phyloP scores from a whole-genome alignment of 345 rosid genomes.

The Lumnitzera racemosa region DNA sequence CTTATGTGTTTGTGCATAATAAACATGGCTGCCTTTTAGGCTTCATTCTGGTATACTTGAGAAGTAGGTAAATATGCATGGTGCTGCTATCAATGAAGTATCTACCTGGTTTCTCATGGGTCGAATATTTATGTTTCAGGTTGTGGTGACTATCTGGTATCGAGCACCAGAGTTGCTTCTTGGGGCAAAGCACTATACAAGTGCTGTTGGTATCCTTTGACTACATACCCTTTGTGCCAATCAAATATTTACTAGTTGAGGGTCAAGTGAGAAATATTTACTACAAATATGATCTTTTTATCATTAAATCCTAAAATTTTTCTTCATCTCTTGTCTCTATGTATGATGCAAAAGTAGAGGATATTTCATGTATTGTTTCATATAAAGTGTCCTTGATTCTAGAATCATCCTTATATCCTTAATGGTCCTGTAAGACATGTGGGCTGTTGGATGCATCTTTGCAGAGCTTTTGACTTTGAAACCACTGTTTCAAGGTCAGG shows the following conservation, averaged over 20 bases:
- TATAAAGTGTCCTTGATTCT: too few relatives aligned
- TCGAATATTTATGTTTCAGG: conserved; percentile 12
- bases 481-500: conserved; percentile 95
- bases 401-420: conserved; percentile 6
- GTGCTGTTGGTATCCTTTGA: conserved; percentile 58
- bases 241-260: too few relatives aligned
- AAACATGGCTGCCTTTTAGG: conserved; percentile 1
- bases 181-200: conserved; percentile 94
- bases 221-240: not conserved
- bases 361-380: too few relatives aligned
- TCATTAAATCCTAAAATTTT: too few relatives aligned
- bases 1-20: not conserved
- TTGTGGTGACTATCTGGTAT: conserved; percentile 98
- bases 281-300: too few relatives aligned
- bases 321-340: too few relatives aligned
- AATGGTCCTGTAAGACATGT: conserved; percentile 42
- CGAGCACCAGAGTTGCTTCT: conserved; percentile 98
- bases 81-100: not conserved
- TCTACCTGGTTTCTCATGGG: not conserved
- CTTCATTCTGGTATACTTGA: not conserved
- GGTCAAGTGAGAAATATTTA: too few relatives aligned
- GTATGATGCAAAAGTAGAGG: too few relatives aligned
- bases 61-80: not conserved
- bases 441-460: conserved; percentile 99
- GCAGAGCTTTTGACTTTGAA: conserved; percentile 93